Evolutionary conservation across 2,329 filamentous ascomycete species (phyloP), one percentile per base, ranked within the genome.

Genomic region (Mycosphaerella sp.): DNA sequence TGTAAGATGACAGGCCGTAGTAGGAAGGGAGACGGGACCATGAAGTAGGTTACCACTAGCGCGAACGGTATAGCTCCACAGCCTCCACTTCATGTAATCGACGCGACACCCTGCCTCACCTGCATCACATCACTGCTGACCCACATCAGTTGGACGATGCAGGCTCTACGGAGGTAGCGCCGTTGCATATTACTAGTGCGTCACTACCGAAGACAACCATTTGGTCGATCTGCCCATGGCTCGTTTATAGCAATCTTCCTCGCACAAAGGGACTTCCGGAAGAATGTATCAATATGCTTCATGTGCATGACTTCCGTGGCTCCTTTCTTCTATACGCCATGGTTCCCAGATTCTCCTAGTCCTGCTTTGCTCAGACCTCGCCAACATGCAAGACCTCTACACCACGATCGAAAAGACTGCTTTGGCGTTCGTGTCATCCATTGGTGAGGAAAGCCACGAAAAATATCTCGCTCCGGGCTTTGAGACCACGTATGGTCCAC

Each of bases 351-450:
- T 9, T 26, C 23, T 26, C 3, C 7, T 12, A 26, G 10, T 36
- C 10, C 34, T 10, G 4, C 34, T 4, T 29, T 26, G 17, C 6
- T 7, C 42, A 26, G 8, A 9, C 42, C 6, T 29, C 21, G 17
- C 42, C 5, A n/a, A 44, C 2, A 51, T 51, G 48, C 48, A 51
- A 45, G 42, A 51, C 21, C 41, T 45, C 14, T 51, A 51, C 42
- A 36, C 48, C 12, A 39, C 32, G 7, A 51, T 51, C 21, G 48
- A 51, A 51, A 32, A 45, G 42, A 51, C 48, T 3, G 48, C 48
- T 32, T 12, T 45, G 5, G 48, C 31, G 6, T 51, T 51, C 48
- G 34, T 51, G 6, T 41, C 48, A 4, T 45, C 41, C n/a, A 21
- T 51, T 12, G 48, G 48, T 3, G 17, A 39, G 9, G 41, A 45